Conservation (phyloP, 768 basidiomycete species). For the Russula virescens region DNA sequence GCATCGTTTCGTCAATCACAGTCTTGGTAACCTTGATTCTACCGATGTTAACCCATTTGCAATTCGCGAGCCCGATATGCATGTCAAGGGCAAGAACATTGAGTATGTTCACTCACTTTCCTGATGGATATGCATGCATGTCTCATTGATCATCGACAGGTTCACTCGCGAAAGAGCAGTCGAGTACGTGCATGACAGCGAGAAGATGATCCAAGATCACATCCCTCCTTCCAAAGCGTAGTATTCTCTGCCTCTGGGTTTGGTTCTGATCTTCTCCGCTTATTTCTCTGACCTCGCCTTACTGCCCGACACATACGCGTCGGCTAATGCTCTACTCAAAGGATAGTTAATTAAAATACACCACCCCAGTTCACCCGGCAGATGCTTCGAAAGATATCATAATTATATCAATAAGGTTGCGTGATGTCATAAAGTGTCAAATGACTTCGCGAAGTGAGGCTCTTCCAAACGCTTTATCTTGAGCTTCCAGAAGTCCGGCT, state of each 20-base stretch:
- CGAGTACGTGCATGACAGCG: conserved; percentile 17
- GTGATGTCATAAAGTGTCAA: no score
- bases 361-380: neutral
- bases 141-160: neutral
- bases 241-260: neutral
- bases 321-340: neutral
- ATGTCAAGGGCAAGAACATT: conserved; percentile 66
- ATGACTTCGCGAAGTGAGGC: neutral
- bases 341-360: neutral
- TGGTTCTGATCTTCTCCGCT: neutral
- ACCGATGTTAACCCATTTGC: conserved; percentile 88
- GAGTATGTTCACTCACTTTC: conserved; percentile 40
- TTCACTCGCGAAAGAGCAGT: conserved; percentile 16
- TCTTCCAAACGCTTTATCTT: neutral
- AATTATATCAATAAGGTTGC: no score
- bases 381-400: neutral
- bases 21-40: conserved; percentile 77
- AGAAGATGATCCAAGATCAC: conserved; percentile 12
- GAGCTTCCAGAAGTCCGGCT: neutral
- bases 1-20: conserved; percentile 95
- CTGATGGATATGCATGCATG: conserved; percentile 8
- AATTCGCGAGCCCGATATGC: conserved; percentile 82
- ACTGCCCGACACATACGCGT: neutral
- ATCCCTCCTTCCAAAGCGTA: neutral
- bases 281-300: neutral